Base-by-base conservation (phyloP, 345 rosid genomes). In the Arabidopsis arenosa region DNA sequence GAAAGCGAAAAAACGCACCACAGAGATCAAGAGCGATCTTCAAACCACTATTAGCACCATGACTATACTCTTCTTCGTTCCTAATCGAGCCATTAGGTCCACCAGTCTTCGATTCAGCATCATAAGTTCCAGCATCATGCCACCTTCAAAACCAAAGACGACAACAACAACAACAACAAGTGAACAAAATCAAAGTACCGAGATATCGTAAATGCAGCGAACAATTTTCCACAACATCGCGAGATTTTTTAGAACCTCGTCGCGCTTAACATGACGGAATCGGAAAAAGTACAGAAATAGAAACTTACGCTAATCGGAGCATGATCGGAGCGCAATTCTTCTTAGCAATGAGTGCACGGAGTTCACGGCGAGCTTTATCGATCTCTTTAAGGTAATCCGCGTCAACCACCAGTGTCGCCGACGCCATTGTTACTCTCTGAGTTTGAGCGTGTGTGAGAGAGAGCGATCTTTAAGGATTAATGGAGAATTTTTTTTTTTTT, bases 11-110 rank as follows among this genome's bases (percentile, higher is more conserved):
- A 67, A 51, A 57, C 86, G n/a, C 33, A 93, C 93, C 98, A 18
- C 96, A 93, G 70, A 89, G 86, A 44, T 84, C 87, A 52, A 90
- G 37, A 35, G 98, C 98, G 51, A 86, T 86, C 62, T 88, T 90
- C 83, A 88, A 75, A 75, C 96, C 97, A 57, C 47, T 87, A 68
- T 93, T 90, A 48, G 90, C 61, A 66, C 90, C 92, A 63, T 93
- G 97, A 70, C 80, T 58, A 41, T 55, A 80, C 86, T 93, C 98
- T 53, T 84, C 89, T 53, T 89, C 90, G 79, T 77, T 86, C 82
- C 95, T 79, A 37, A 93, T 90, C n/a, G 98, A 90, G 63, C 97
- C 97, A 69, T 88, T 89, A n/a, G 97, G 87, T 65, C 93, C 98
- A 11, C 95, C 95, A 0, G 96, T 93, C 72, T 86, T 90, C 30